Evolutionary conservation across 2,329 filamentous ascomycete species (phyloP), one percentile per base, ranked within the genome.

Genomic region (Xylogone sp.): DNA sequence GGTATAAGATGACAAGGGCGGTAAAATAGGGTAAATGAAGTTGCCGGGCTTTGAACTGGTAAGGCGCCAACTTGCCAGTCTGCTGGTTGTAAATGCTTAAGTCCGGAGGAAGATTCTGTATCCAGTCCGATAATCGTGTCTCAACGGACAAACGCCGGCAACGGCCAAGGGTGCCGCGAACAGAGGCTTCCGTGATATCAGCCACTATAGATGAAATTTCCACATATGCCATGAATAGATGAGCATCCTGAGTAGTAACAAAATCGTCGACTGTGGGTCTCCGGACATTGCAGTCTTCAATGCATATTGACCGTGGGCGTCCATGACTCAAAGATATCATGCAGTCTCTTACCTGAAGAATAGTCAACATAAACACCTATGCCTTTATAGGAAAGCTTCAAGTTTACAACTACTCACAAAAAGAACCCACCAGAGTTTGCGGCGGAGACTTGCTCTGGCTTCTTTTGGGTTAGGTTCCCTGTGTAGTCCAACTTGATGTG

Each of bases 401-500:
- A 16, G n/a, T 16, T 39, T 39, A 16, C 12, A 19, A 16, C n/a
- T 10, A 56, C 69, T 61, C 47, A 70, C 69, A 45, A 69, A 69
- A 20, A 73, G 55, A 20, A 69, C 69, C 71, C 71, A 74, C 71
- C 71, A 74, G 6, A 74, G 60, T 46, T 69, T 62, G 45, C 65
- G 67, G 44, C 71, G 62, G 10, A 74, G 53, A 3, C 64, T 58
- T 19, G 64, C 65, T 5, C 21, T n/a, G 6, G 43, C 6, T 4
- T 39, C 8, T 16, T 39, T 39, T 16, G 34, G 34, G n/a, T 39
- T 39, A 18, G 71, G 70, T 47, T 74, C 70, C 34, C 68, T 65
- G 53, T 74, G 71, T 19, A 74, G 59, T 2, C 71, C 71, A 49
- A 73, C 64, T 48, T 74, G 71, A 59, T 73, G 70, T 2, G 70